A percentile compares a stretch with the other conserved stretches of the same genome.
phyloP scores from a whole-genome alignment of 2,329 filamentous ascomycete genomes.

The Immersiporthe knoxdaviesiana region DNA sequence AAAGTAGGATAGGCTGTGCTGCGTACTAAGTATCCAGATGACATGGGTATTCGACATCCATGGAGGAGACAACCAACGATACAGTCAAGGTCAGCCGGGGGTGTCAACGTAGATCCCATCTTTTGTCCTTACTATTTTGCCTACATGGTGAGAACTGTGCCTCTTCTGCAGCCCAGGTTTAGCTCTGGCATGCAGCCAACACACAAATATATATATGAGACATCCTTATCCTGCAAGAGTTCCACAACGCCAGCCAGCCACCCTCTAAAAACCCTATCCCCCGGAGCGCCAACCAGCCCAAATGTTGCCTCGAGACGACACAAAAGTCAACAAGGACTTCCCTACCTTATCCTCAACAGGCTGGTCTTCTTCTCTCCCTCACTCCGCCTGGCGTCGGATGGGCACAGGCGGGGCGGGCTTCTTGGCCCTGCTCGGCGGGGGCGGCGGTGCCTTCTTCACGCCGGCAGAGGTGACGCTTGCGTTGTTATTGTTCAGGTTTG shows the following conservation, averaged over 20 bases:
- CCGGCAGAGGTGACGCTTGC: conserved; percentile 25
- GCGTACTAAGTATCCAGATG: no score
- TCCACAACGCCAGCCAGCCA: not conserved
- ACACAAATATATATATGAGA: not conserved
- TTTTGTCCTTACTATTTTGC: not conserved
- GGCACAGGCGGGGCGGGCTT: conserved; percentile 60
- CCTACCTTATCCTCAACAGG: not conserved
- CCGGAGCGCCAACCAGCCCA: not conserved
- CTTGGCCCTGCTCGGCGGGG: conserved; percentile 53
- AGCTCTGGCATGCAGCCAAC: not conserved
- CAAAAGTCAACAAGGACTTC: not conserved
- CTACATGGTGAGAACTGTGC: not conserved
- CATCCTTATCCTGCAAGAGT: not conserved
- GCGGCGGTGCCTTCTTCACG: conserved; percentile 46
- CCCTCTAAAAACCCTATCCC: not conserved
- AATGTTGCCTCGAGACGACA: not conserved
- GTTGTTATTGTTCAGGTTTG: conserved; percentile 40
- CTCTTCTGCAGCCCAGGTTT: not conserved
- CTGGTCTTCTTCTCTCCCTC: not conserved
- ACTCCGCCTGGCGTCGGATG: conserved; percentile 38
- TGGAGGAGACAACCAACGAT: not conserved
- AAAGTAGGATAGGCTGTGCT: no score
- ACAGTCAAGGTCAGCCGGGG: not conserved
- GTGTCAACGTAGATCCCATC: not conserved
- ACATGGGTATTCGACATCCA: not conserved